Percentiles rank a stretch among this genome's conserved stretches.
Evolutionary conservation across 179 eudicot species (phyloP).

Genomic region (Sideroxylon spinosum): DNA sequence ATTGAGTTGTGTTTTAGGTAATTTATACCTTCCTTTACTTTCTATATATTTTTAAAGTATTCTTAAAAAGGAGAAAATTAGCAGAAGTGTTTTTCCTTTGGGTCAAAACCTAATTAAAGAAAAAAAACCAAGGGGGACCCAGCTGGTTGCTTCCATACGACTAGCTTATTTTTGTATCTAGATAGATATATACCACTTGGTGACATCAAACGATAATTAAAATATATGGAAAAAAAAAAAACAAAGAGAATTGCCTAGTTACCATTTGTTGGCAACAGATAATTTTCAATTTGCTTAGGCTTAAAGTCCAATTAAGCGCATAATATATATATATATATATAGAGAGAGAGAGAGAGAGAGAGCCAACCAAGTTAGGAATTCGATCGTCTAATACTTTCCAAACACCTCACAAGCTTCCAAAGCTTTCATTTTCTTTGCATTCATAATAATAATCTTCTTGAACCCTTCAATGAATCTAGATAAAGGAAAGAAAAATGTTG

Average conservation of each 20-base stretch:
- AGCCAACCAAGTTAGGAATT: conserved; percentile 7
- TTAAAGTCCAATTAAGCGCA: conserved; percentile 3
- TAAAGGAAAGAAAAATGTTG: neutral
- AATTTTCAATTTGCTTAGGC: neutral
- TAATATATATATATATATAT: no score
- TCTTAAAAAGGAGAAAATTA: neutral
- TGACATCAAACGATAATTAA: neutral
- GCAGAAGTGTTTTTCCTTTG: neutral
- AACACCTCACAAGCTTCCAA: neutral
- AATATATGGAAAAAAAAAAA: no score
- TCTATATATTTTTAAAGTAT: neutral
- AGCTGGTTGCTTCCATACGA: neutral
- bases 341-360: no score
- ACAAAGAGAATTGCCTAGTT: neutral
- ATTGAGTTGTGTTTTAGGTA: conserved; percentile 1
- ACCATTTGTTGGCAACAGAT: conserved; percentile 3
- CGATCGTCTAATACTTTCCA: conserved; percentile 12
- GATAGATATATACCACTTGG: neutral
- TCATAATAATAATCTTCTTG: neutral
- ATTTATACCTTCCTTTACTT: neutral
- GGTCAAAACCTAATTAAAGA: neutral
- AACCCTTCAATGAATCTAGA: neutral
- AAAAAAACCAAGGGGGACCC: neutral
- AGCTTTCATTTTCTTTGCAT: neutral
- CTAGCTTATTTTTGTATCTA: neutral